Conservation (phyloP, 331 rosid species). For the Pyrus hybrid region DNA sequence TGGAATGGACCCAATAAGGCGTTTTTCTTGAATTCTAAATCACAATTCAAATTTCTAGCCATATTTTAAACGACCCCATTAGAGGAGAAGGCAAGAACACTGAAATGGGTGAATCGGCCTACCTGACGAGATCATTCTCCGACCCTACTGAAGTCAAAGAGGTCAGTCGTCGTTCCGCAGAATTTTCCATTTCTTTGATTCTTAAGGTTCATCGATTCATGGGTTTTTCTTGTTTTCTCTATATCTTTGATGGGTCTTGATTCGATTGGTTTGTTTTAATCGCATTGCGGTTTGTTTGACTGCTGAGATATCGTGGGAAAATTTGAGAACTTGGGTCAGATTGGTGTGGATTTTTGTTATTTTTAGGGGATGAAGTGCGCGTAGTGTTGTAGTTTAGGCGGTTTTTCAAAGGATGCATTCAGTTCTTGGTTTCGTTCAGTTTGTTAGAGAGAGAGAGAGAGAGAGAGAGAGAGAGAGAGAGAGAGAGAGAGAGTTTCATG, state of each 20-base stretch:
- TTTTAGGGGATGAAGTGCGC: background rate
- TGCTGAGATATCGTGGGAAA: slow-evolving; percentile 6
- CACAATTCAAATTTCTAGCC: background rate
- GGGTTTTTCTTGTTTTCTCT: slow-evolving; percentile 1
- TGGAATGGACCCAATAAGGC: slow-evolving; percentile 16
- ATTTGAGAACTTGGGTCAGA: background rate
- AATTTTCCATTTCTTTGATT: slow-evolving; percentile 1
- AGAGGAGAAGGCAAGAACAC: background rate
- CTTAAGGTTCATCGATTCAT: background rate
- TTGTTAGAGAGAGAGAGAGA: too few species aligned
- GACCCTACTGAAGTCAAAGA: slow-evolving; percentile 40
- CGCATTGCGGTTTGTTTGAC: slow-evolving; percentile 23
- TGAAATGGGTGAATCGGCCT: slow-evolving; percentile 54
- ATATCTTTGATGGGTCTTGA: slow-evolving; percentile 6
- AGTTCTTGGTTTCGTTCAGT: background rate
- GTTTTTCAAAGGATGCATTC: slow-evolving; percentile 1
- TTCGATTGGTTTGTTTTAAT: background rate
- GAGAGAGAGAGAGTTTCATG: background rate
- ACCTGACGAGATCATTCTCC: slow-evolving; percentile 56
- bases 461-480: too few species aligned
- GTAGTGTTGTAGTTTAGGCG: background rate
- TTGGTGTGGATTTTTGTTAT: background rate
- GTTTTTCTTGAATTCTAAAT: background rate
- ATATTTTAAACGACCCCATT: background rate
- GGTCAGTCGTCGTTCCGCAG: slow-evolving; percentile 24